Base-by-base conservation (phyloP, 2,329 filamentous ascomycete genomes). In the Monosporascus sp. region DNA sequence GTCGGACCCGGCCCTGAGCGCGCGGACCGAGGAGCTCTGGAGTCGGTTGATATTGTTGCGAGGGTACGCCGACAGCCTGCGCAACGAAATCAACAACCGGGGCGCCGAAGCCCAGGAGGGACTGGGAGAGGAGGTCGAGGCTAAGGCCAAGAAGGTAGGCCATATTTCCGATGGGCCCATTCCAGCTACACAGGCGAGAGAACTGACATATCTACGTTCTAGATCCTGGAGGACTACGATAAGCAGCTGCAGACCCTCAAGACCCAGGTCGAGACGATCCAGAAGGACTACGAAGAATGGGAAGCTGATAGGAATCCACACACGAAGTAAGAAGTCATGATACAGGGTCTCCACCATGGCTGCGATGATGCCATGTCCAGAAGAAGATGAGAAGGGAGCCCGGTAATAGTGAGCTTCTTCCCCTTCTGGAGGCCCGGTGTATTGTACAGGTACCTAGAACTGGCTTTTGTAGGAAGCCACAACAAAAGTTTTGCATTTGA, bases 21-120 rank as follows among this genome's bases (percentile, higher is more conserved):
- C 88, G 3, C 77, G 88, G 60, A 86, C 90, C 66, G 90, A 94
- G 70, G 89, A 94, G 74, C 84, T 94, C 45, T 94, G 89, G 89
- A 91, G 89, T 59, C 78, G 89, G 46, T 81, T 94, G 73, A 86
- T 91, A 48, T 81, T 87, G 38, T 74, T 94, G 48, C 78, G 88
- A 58, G 87, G 88, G 56, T 84, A 90, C 59, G 86, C 88, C 22
- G 82, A 86, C 60, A 80, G 84, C 63, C 71, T 95, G 61, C 86
- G 87, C 65, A 83, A 82, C 62, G 89, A 94, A 74, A 78, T 90
- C 54, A 88, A 87, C 67, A 86, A 84, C 72, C 76, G 86, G 52
- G 81, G 84, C 2, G 72, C 77, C 26, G 74, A 78, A 51, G 77
- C 81, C 40, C 74, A 76, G 17, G 79, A 81, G 37, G 76, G 79